These are phyloP conservation scores for Parathielavia appendiculata DNA, from an alignment of 495 filamentous ascomycete species.

Conservation along the genomic window DNA sequence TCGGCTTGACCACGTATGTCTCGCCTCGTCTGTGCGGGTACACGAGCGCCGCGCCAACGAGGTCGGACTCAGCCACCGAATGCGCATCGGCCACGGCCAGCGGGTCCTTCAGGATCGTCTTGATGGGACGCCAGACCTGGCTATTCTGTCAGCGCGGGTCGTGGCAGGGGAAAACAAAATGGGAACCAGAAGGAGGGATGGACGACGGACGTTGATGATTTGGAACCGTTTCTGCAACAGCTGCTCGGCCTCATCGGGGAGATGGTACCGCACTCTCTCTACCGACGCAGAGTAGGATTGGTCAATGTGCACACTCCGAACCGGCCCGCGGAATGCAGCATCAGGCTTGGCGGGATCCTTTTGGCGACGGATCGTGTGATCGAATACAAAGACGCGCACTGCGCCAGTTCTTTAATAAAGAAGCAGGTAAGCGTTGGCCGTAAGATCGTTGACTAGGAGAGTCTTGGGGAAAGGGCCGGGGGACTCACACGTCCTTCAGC, in stretches of 20 bases:
- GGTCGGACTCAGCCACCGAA: conserved; percentile 58
- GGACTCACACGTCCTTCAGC: conserved; percentile 55
- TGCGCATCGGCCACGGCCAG: conserved; percentile 57
- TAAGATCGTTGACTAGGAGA: too few relatives aligned
- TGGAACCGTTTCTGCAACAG: conserved; percentile 62
- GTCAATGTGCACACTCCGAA: conserved; percentile 66
- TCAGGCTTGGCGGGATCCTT: background rate
- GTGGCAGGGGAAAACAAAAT: background rate
- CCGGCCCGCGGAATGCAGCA: conserved; percentile 50
- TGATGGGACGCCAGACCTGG: conserved; percentile 64
- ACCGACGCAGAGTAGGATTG: conserved; percentile 59
- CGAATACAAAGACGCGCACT: conserved; percentile 64
- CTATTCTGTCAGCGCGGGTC: background rate
- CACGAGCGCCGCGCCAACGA: conserved; percentile 63
- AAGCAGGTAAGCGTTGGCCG: conserved; percentile 17
- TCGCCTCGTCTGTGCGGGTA: conserved; percentile 71
- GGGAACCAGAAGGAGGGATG: background rate
- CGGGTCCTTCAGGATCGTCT: conserved; percentile 57
- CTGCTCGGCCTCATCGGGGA: conserved; percentile 57
- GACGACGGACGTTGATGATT: conserved; percentile 58
- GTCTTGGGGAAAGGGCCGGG: too few relatives aligned
- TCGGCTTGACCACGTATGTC: conserved; percentile 61
- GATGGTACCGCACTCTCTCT: conserved; percentile 54
- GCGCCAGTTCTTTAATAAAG: conserved; percentile 50
- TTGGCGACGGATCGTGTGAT: conserved; percentile 65